Conservation (phyloP, 768 basidiomycete species). For the Melanogaster broomeanus region DNA sequence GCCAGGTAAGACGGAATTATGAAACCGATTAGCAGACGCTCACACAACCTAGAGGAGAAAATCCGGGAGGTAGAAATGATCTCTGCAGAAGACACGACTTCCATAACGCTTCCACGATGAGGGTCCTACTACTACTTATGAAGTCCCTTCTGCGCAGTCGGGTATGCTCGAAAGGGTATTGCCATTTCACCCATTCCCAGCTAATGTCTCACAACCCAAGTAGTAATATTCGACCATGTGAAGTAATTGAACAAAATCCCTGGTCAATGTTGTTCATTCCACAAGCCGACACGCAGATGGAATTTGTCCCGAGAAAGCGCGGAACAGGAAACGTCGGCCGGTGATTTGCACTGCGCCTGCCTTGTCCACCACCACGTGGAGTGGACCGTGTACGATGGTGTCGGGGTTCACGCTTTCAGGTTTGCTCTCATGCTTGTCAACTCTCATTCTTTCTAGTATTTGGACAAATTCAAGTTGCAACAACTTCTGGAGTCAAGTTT, state of each 20-base stretch:
- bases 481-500: too few relatives aligned
- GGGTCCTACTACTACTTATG: constrained; percentile 12
- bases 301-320: too few relatives aligned
- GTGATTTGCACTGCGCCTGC: too few relatives aligned
- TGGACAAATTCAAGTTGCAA: too few relatives aligned
- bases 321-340: too few relatives aligned
- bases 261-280: too few relatives aligned
- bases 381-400: too few relatives aligned
- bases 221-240: constrained; percentile 24
- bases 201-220: constrained; percentile 19
- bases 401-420: too few relatives aligned
- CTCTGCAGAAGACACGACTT: constrained; percentile 30
- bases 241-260: constrained; percentile 12
- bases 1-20: constrained; percentile 17
- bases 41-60: constrained; percentile 29
- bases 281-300: neutral
- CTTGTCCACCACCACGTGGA: too few relatives aligned
- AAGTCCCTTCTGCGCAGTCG: constrained; percentile 12
- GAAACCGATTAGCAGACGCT: constrained; percentile 27
- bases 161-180: constrained; percentile 32
- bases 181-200: constrained; percentile 26
- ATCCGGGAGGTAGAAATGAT: constrained; percentile 21
- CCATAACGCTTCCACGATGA: constrained; percentile 32
- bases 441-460: too few relatives aligned
- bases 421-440: too few relatives aligned